Evolutionary conservation across 176 grass and related monocot species (phyloP).

Genomic region (Coix lacrymajobi): DNA sequence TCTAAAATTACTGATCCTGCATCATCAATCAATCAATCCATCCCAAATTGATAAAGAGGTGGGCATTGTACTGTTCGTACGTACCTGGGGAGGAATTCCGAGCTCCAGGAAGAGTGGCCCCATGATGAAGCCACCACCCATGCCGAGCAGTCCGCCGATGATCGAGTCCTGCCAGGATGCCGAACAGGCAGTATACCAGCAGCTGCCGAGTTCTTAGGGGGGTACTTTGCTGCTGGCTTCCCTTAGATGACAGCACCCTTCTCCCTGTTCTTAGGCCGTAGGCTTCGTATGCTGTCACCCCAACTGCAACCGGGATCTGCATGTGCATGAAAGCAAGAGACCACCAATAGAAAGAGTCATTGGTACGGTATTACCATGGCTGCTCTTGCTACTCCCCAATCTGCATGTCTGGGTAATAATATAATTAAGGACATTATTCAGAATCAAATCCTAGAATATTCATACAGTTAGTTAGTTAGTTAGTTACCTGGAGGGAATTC

Average conservation of each 20-base stretch:
- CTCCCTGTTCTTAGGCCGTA: conserved; percentile 48
- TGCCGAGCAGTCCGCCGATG: conserved; percentile 61
- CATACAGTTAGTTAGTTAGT: too few species aligned
- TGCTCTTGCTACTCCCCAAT: too few species aligned
- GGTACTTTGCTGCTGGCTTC: conserved; percentile 31
- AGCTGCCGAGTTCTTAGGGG: conserved; percentile 42
- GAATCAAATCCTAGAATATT: background rate
- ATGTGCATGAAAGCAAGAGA: background rate
- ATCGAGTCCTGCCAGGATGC: conserved; percentile 54
- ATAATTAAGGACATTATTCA: too few species aligned
- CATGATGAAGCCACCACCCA: conserved; percentile 87
- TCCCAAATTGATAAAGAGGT: background rate
- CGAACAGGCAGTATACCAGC: conserved; percentile 41
- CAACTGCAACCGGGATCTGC: conserved; percentile 64
- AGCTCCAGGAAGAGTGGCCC: conserved; percentile 79
- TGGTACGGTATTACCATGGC: too few species aligned
- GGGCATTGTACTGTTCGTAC: too few species aligned
- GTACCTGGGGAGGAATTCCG: conserved; percentile 63
- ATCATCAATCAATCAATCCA: background rate
- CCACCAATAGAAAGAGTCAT: background rate
- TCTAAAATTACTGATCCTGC: background rate
- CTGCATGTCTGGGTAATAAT: too few species aligned
- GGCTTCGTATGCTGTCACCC: conserved; percentile 54
- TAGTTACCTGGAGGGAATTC: conserved; percentile 68
- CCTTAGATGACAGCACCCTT: conserved; percentile 56